These are phyloP conservation scores for Vitis rupestris DNA, from an alignment of 164 flowering plant species.

Conservation along the genomic window DNA sequence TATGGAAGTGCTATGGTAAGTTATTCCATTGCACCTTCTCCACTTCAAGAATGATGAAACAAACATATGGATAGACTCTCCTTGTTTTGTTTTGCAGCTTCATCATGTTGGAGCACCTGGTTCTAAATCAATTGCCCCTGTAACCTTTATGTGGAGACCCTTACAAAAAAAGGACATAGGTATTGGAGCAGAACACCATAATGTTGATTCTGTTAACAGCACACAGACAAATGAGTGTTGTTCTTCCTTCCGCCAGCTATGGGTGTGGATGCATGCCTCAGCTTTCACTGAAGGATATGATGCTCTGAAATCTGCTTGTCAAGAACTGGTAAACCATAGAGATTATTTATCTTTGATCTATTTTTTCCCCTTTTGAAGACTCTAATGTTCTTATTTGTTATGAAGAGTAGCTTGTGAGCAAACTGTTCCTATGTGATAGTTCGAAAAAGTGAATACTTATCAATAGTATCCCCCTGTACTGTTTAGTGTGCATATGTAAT, in stretches of 20 bases:
- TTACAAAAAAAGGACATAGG: constrained; percentile 5
- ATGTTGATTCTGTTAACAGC: constrained; percentile 10
- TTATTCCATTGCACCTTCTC: constrained; percentile 8
- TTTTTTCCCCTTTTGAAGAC: no score
- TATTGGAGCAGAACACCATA: constrained; percentile 14
- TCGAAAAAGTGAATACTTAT: no score
- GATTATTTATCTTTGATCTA: neutral
- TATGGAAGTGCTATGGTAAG: constrained; percentile 79
- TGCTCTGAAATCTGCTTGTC: constrained; percentile 59
- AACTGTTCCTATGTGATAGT: no score
- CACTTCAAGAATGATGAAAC: neutral
- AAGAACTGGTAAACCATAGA: constrained; percentile 42
- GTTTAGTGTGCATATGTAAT: no score
- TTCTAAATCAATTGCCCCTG: constrained; percentile 66
- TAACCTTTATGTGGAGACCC: constrained; percentile 89
- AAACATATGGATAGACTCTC: constrained; percentile 1
- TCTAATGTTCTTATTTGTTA: no score
- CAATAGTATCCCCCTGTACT: no score
- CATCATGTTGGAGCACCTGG: constrained; percentile 58
- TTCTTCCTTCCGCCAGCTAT: constrained; percentile 55
- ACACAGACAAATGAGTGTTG: constrained; percentile 6
- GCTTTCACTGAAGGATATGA: constrained; percentile 67
- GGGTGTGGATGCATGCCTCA: constrained; percentile 92
- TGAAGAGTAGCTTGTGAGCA: no score
- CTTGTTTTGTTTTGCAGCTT: constrained; percentile 46